Evolutionary conservation across 2,329 filamentous ascomycete species (phyloP), one percentile per base, ranked within the genome.

Genomic region (Penicillium sp.): DNA sequence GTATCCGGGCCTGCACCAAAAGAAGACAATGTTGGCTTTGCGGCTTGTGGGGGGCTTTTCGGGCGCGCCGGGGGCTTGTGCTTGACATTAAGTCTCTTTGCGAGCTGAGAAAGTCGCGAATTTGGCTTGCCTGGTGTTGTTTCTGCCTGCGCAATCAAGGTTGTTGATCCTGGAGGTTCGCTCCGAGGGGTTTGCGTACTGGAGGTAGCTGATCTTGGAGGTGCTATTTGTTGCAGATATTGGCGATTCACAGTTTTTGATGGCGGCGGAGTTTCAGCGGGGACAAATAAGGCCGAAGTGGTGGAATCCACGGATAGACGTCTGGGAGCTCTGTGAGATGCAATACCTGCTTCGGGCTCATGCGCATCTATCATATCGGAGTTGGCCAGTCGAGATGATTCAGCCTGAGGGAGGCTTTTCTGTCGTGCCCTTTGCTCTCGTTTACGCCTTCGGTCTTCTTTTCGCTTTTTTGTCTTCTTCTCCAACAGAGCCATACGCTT

Each of bases 401-500:
- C 22, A 51, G 44, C 26, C 11, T 20, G 18, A 22, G 29, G 5
- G 13, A 26, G 32, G 20, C 10, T 35, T 20, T 22, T 34, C n/a
- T n/a, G 43, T 7, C 8, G 39, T 40, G 53, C 57, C 16, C 39
- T 50, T 42, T 26, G 45, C 5, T 39, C 34, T 37, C 49, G 38
- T 47, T 49, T 34, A 8, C 42, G 43, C 22, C 39, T 49, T 18
- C 50, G 29, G 1, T 24, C 29, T 29, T 49, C 47, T 51, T 49
- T 46, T 51, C 43, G 29, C 20, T 22, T 31, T 14, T 54, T 11
- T 6, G 37, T 50, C n/a, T 43, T 20, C 16, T 29, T 42, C 37
- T 32, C 37, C 26, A 48, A 6, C 6, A 13, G 7, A 13, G 5
- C 45, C 69, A 61, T 9, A 58, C 61, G 62, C 16, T 61, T 65